Conservation (phyloP, 371 early-diverging fungal genomes). For the Rhizomucor miehei region DNA sequence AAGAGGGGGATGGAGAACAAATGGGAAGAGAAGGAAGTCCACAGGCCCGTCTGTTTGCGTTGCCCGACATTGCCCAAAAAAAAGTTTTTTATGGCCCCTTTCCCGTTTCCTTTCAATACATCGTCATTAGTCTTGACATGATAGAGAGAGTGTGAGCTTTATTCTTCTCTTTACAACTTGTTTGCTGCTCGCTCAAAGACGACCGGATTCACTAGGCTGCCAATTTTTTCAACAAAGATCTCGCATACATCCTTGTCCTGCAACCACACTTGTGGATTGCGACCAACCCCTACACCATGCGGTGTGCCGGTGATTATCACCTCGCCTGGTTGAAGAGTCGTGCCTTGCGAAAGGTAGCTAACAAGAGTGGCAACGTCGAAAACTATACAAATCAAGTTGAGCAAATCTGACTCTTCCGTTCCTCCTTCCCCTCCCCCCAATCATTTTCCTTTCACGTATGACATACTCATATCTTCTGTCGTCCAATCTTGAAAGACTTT, state of each 20-base stretch:
- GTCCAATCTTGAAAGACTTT: constrained; percentile 49
- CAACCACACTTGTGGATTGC: constrained; percentile 50
- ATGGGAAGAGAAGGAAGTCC: too few species aligned
- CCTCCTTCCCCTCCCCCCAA: too few species aligned
- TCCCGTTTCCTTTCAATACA: too few species aligned
- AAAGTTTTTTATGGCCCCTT: too few species aligned
- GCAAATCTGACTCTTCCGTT: too few species aligned
- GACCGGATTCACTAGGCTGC: constrained; percentile 49
- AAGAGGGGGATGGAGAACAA: too few species aligned
- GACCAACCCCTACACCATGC: constrained; percentile 52
- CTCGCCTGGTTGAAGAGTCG: constrained; percentile 56
- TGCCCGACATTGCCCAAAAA: too few species aligned
- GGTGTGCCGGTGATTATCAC: constrained; percentile 65
- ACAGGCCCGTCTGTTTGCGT: too few species aligned
- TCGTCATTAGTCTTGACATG: too few species aligned
- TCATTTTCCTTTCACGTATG: too few species aligned
- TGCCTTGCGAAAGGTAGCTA: constrained; percentile 56
- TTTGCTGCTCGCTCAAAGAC: constrained; percentile 10
- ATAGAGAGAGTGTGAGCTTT: not conserved
- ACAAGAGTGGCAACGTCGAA: constrained; percentile 24
- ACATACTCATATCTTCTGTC: constrained; percentile 59
- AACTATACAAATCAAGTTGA: constrained; percentile 7
- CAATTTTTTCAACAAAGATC: constrained; percentile 54
- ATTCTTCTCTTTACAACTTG: constrained; percentile 5
- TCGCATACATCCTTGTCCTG: constrained; percentile 53